Conservation (phyloP, 2,329 filamentous ascomycete genomes). For the Botrytis fabae region DNA sequence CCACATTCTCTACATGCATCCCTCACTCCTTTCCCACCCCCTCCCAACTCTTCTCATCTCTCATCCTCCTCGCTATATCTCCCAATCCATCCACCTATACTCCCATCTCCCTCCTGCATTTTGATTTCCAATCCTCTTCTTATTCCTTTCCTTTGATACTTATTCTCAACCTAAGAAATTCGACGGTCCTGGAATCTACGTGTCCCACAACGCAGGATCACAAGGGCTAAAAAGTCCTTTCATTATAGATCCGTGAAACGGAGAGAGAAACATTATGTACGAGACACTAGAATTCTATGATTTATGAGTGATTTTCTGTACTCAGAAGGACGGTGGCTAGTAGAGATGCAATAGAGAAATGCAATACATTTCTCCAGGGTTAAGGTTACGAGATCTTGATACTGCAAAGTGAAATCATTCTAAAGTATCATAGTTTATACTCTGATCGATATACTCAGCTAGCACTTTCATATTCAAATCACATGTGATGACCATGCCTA, state of each 20-base stretch:
- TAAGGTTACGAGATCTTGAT: background rate
- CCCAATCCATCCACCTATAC: background rate
- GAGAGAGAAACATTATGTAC: background rate
- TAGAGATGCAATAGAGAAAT: background rate
- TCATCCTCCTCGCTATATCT: background rate
- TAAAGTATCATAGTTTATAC: background rate
- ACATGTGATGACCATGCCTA: background rate
- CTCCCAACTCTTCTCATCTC: background rate
- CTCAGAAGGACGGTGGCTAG: background rate
- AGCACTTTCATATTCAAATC: background rate
- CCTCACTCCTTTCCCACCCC: no score
- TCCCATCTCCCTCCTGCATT: background rate
- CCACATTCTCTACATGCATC: background rate
- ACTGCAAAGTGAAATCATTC: background rate
- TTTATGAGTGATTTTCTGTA: rapidly evolving
- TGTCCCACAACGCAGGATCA: background rate
- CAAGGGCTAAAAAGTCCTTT: background rate
- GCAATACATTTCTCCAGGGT: background rate
- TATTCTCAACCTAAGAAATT: background rate
- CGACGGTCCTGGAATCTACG: rapidly evolving
- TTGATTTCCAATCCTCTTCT: background rate
- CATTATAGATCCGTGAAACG: background rate
- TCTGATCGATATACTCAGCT: background rate
- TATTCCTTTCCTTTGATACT: background rate
- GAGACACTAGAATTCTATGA: background rate